Base-by-base conservation (phyloP, 371 early-diverging fungal genomes). In the Circinella minor region DNA sequence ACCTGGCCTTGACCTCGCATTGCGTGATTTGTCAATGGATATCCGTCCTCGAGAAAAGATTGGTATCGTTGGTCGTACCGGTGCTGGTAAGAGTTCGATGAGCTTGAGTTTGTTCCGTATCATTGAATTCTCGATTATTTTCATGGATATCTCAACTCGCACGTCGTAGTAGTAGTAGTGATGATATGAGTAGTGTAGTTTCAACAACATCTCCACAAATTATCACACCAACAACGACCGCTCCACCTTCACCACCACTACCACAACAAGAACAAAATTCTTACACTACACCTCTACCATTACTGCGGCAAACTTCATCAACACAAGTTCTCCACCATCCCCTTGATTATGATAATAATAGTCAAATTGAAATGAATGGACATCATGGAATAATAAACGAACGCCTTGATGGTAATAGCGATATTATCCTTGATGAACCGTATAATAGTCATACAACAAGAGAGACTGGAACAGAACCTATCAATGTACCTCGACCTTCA, bases 1-100 rank as follows among this genome's bases (percentile, higher is more conserved):
- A 17, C 86, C 83, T 72, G 96, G 91, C 60, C 86, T 89, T 74
- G 90, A 88, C 61, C 78, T 86, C 71, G 94, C 86, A 7, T 74
- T 93, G 18, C 81, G 89, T 46, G 82, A 89, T 37, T 71, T 97
- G 36, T 86, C 90, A 7, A 92, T 92, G 74, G 74, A 77, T 0
- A 82, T 94, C 34, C 70, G 81, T 10, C 83, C 91, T 4, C 83
- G 85, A 6, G 91, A 95, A 72, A 96, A 96, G 80, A 89, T 97
- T 60, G 98, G 96, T 63, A 91, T 96, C 66, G 88, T 92, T 57
- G 99, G 96, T 15, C 88, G 97, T 36, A 97, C 99, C 0, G 99
- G 99, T 27, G 91, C 94, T 15, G 99, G 99, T 55, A 98, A 98
- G 78, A 90, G 91, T 38, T 92, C 93, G 17, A 77, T 97, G 71